Conservation (phyloP, 2,329 filamentous ascomycete species). For the Coniella vitis region DNA sequence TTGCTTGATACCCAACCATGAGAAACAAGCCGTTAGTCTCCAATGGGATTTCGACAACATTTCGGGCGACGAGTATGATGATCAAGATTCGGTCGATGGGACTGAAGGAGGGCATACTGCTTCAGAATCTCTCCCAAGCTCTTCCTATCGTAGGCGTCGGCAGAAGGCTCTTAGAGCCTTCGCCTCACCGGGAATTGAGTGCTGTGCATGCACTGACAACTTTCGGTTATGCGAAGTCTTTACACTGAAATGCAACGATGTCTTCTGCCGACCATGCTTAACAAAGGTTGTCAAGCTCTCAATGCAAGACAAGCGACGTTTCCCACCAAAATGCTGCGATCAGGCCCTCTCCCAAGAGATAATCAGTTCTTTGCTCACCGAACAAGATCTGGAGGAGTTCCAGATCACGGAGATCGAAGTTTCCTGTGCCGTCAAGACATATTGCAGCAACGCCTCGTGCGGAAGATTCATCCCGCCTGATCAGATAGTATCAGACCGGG, state of each 20-base stretch:
- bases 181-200: neutral
- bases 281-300: neutral
- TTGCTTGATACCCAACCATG: neutral
- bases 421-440: neutral
- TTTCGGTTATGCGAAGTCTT: neutral
- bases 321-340: neutral
- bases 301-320: neutral
- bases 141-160: neutral
- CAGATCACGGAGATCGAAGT: neutral
- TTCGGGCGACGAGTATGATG: neutral
- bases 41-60: neutral
- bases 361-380: neutral
- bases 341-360: neutral
- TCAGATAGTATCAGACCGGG: neutral
- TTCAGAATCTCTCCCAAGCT: neutral
- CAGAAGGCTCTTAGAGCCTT: neutral
- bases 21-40: neutral
- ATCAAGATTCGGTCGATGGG: neutral
- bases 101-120: neutral
- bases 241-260: neutral
- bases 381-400: neutral
- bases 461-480: neutral
- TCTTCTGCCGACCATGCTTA: neutral
- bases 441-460: neutral
- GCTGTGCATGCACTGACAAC: neutral